Conservation (phyloP, 1,284 basidiomycete species). For the Ceratobasidium sp. region DNA sequence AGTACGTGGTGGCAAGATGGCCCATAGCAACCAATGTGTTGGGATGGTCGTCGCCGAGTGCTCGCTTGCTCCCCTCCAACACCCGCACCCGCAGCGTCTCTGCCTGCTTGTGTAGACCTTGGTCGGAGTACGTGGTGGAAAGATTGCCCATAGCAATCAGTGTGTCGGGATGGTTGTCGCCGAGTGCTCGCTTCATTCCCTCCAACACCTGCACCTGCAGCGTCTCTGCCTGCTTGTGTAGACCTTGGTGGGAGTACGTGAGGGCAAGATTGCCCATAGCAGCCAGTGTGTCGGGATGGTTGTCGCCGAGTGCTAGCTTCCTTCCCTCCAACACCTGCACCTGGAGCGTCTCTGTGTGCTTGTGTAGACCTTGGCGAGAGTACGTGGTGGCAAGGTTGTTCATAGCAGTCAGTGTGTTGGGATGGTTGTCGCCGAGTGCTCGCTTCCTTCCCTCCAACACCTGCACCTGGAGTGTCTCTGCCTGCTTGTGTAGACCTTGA, state of each 20-base stretch:
- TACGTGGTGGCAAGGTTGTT: not conserved
- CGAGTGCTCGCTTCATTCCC: no score
- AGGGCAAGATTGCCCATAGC: constrained; percentile 14
- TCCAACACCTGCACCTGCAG: constrained; percentile 8
- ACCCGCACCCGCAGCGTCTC: no score
- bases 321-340: constrained; percentile 15
- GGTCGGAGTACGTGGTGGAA: no score
- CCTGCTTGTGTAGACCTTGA: no score
- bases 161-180: no score
- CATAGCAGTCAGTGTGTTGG: not conserved
- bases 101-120: no score
- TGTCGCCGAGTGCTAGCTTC: constrained; percentile 1
- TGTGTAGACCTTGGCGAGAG: no score
- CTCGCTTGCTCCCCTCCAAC: no score
- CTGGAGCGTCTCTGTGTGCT: constrained; percentile 1
- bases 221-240: constrained; percentile 11
- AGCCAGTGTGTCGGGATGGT: constrained; percentile 17
- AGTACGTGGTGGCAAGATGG: constrained; percentile 13
- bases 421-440: constrained; percentile 4
- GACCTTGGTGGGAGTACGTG: constrained; percentile 11
- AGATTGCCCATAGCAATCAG: no score
- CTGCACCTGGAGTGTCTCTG: constrained; percentile 15
- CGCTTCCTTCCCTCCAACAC: constrained; percentile 4
- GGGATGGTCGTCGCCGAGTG: constrained; percentile 25
- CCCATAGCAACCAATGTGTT: constrained; percentile 8